Conservation (phyloP, 1,139 yeast species). For the Debaryomyces nepalensis region DNA sequence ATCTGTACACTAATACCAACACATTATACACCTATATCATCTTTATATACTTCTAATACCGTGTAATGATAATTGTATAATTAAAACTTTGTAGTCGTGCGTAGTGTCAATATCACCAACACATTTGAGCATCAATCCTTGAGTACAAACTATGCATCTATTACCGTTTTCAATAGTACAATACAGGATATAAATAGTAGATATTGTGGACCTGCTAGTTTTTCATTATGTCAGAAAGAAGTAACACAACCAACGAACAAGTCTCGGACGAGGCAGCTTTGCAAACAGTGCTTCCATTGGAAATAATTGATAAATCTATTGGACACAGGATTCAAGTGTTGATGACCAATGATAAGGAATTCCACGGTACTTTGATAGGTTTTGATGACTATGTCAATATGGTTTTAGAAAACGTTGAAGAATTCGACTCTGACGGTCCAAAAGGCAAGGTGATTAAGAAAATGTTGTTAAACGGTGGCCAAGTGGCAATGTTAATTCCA, state of each 20-base stretch:
- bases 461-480: conserved; percentile 87
- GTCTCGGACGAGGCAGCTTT: conserved; percentile 19
- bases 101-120: conserved; percentile 2
- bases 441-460: conserved; percentile 54
- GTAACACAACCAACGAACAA: conserved; percentile 1
- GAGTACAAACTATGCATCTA: no score
- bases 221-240: conserved; percentile 6
- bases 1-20: neutral
- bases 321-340: conserved; percentile 82
- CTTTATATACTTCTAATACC: neutral
- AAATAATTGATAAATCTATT: conserved; percentile 84
- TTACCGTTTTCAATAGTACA: neutral
- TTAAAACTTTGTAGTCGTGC: conserved; percentile 1
- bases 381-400: conserved; percentile 96
- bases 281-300: conserved; percentile 67
- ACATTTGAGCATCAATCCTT: no score
- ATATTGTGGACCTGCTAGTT: no score
- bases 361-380: conserved; percentile 84
- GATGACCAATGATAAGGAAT: conserved; percentile 74
- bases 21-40: neutral
- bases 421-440: conserved; percentile 47
- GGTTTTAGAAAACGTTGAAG: conserved; percentile 83
- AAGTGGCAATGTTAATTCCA: conserved; percentile 70
- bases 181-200: no score
- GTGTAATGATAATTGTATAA: neutral